These are phyloP conservation scores for Caryopteris hybrid DNA, from an alignment of 305 asterid species.

Conservation along the genomic window DNA sequence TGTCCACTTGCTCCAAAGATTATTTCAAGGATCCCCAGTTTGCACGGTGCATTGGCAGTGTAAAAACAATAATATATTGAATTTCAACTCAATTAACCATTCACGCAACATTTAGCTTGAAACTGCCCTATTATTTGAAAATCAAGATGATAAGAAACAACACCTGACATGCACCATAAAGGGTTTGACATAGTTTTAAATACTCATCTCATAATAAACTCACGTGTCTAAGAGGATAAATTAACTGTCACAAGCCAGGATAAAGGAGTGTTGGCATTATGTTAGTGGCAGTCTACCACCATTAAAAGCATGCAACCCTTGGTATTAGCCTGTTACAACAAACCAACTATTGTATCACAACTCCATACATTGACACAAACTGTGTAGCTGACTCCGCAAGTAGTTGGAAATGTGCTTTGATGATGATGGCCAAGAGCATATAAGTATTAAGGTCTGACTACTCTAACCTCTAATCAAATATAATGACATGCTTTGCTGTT, in stretches of 20 bases:
- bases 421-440: background rate
- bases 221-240: background rate
- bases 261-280: background rate
- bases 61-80: background rate
- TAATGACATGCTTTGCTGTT: background rate
- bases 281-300: background rate
- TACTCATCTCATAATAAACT: background rate
- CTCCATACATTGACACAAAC: background rate
- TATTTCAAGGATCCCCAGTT: background rate
- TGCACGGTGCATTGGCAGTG: background rate
- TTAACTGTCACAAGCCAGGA: background rate
- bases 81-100: background rate
- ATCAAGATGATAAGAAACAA: background rate
- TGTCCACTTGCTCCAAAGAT: background rate
- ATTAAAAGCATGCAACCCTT: background rate
- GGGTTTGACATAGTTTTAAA: background rate
- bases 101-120: background rate
- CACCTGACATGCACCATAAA: background rate
- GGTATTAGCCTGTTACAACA: background rate
- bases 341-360: background rate
- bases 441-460: background rate
- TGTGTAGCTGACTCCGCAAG: background rate
- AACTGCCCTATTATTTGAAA: background rate
- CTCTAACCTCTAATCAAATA: background rate
- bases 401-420: background rate